Base-by-base conservation (phyloP, 2,329 filamentous ascomycete species). In the Pseudogymnoascus sp. region DNA sequence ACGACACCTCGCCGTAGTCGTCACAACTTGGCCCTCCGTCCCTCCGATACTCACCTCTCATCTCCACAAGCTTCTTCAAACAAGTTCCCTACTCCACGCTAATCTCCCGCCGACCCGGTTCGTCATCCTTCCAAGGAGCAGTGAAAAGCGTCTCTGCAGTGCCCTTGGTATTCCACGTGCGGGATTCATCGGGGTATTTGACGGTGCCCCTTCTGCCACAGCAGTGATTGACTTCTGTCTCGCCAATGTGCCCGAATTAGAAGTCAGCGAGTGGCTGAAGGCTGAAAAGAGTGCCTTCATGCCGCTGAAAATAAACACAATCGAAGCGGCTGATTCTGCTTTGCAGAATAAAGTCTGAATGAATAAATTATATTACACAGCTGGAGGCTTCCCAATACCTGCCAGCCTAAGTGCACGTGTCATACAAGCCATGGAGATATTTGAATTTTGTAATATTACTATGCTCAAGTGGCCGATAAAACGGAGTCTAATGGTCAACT, bases 131-230 rank as follows among this genome's bases (percentile, higher is more conserved):
- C 86, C 86, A 0, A 84, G 81, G 62, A 75, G 81, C 0, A 83
- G 81, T 60, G 86, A 87, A 54, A 76, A 82, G 14, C 80, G 80
- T 11, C 74, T 91, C 14, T 82, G 82, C 59, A 73, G 76, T 31
- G 79, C 79, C 18, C 76, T 91, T 3, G 83, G 83, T 1, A 78
- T 90, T 8, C 84, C 86, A 0, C 80, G 86, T 36, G 85, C 86
- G 0, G 88, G 86, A 1, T 85, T 86, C 21, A 75, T 91, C 34
- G 88, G 82, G 0, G 72, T 91, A 5, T 73, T 78, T 18, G 76
- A 77, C 5, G 80, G 77, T 39, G 84, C 86, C 0, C 85, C 86
- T 0, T 80, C 83, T 45, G 79, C 83, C 0, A 79, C 79, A 60
- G 78, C 82, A 1, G 72, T 91, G 8, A 71, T 86, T 23, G 79